Conservation (phyloP, 2,329 filamentous ascomycete species). For the Sclerotinia spermophila region DNA sequence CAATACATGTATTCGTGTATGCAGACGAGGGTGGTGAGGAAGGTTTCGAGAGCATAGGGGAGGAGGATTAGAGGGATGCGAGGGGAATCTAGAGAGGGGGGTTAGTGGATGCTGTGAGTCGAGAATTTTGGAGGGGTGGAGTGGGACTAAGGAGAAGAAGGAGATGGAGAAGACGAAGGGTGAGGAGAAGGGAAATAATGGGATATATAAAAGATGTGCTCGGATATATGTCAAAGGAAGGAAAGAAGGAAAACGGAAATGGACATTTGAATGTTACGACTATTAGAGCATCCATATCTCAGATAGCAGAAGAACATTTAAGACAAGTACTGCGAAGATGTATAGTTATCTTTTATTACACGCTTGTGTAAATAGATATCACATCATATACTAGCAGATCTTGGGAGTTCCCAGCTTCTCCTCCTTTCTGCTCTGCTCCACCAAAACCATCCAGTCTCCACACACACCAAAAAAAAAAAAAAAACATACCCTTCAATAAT, state of each 20-base stretch:
- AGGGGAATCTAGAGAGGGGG: constrained; percentile 47
- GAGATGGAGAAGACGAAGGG: no score
- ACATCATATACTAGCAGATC: not conserved
- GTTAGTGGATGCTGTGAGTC: not conserved
- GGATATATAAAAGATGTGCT: no score
- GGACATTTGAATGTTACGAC: not conserved
- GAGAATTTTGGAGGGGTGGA: not conserved
- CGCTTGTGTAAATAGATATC: not conserved
- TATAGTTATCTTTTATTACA: not conserved
- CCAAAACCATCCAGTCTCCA: not conserved
- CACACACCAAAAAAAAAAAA: not conserved
- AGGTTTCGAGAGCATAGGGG: constrained; percentile 56
- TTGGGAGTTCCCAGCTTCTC: not conserved
- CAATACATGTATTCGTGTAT: constrained; percentile 59
- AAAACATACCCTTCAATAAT: constrained; percentile 46
- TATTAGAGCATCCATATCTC: not conserved
- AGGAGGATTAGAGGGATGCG: constrained; percentile 57
- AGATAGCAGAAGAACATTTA: not conserved
- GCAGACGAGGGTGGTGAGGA: constrained; percentile 59
- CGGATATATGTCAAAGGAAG: not conserved
- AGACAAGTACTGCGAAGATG: not conserved
- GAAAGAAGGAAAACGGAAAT: not conserved
- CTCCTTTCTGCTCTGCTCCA: not conserved
- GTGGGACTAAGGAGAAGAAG: not conserved
- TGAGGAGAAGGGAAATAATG: no score